Conservation (phyloP, 2,329 filamentous ascomycete species). For the Proliferodiscus dingleyae region DNA sequence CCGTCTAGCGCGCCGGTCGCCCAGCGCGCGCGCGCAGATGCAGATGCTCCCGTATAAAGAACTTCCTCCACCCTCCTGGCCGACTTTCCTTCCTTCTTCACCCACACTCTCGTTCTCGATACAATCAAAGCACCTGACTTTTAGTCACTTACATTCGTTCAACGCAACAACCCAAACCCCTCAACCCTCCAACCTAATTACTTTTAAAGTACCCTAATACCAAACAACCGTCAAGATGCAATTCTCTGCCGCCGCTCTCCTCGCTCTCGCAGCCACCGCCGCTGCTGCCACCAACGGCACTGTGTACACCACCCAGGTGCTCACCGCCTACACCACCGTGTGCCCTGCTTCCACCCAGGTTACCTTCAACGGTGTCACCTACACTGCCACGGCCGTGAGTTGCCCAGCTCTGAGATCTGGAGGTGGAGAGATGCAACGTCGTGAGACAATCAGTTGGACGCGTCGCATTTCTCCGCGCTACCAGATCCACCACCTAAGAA, state of each 20-base stretch:
- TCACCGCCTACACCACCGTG: conserved; percentile 45
- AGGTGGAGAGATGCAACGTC: not conserved
- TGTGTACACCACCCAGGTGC: conserved; percentile 46
- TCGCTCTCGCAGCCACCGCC: conserved; percentile 31
- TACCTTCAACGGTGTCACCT: conserved; percentile 42
- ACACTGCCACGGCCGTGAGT: conserved; percentile 45
- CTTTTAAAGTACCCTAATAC: conserved; percentile 24
- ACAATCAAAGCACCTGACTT: conserved; percentile 19
- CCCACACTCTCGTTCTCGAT: conserved; percentile 14
- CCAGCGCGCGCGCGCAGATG: no score
- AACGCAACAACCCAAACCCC: conserved; percentile 18
- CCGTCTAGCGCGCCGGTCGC: no score
- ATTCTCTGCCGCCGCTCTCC: conserved; percentile 32
- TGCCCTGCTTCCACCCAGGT: conserved; percentile 48
- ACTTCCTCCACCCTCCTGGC: conserved; percentile 7
- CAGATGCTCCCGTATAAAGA: conserved; percentile 7
- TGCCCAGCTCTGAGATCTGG: not conserved
- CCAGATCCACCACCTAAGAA: not conserved
- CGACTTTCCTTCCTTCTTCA: conserved; percentile 7
- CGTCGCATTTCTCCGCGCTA: not conserved
- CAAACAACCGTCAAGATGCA: conserved; percentile 34
- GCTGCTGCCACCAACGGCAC: conserved; percentile 29
- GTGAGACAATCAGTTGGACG: not conserved
- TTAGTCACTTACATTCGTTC: conserved; percentile 32
- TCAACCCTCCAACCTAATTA: conserved; percentile 16